A percentile compares a stretch with the other conserved stretches of the same genome.
These are phyloP conservation scores for Leptoxyphium fumago DNA, from an alignment of 2,329 filamentous ascomycete species.

Conservation along the genomic window DNA sequence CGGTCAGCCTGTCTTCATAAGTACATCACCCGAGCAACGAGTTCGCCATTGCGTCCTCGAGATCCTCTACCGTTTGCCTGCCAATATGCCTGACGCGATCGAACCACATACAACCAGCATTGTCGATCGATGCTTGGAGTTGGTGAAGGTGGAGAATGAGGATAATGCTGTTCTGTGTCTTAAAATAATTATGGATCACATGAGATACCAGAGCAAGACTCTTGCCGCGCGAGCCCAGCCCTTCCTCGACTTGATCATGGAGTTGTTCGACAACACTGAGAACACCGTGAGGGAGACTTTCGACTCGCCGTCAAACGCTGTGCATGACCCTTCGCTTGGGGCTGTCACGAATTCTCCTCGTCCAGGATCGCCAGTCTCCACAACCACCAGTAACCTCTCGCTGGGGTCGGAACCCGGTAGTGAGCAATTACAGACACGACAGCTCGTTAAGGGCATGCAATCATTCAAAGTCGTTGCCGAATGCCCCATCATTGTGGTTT, in stretches of 20 bases:
- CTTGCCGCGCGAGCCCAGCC: conserved; percentile 70
- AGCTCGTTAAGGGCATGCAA: conserved; percentile 84
- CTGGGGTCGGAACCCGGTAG: conserved; percentile 53
- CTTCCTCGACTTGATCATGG: conserved; percentile 82
- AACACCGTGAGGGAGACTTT: conserved; percentile 90
- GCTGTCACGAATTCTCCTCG: conserved; percentile 62
- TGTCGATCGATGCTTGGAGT: conserved; percentile 74
- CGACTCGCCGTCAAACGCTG: conserved; percentile 59
- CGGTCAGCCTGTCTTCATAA: conserved; percentile 80
- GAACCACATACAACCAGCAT: conserved; percentile 80
- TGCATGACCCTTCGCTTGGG: conserved; percentile 36
- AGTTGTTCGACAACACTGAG: conserved; percentile 92
- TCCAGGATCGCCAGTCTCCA: conserved; percentile 76
- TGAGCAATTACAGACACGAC: conserved; percentile 64
- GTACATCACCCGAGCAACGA: conserved; percentile 82
- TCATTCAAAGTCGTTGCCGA: conserved; percentile 98
- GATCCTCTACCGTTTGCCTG: conserved; percentile 73
- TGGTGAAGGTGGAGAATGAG: conserved; percentile 88
- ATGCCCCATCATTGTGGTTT: conserved; percentile 97
- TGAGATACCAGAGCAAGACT: conserved; percentile 72
- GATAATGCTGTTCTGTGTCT: conserved; percentile 98
- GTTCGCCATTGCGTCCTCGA: conserved; percentile 87
- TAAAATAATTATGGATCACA: conserved; percentile 94
- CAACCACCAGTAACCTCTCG: conserved; percentile 34
- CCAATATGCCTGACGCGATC: conserved; percentile 49